These are phyloP conservation scores for Suillus fuscotomentosus DNA, from an alignment of 768 basidiomycete genomes.

Conservation along the genomic window DNA sequence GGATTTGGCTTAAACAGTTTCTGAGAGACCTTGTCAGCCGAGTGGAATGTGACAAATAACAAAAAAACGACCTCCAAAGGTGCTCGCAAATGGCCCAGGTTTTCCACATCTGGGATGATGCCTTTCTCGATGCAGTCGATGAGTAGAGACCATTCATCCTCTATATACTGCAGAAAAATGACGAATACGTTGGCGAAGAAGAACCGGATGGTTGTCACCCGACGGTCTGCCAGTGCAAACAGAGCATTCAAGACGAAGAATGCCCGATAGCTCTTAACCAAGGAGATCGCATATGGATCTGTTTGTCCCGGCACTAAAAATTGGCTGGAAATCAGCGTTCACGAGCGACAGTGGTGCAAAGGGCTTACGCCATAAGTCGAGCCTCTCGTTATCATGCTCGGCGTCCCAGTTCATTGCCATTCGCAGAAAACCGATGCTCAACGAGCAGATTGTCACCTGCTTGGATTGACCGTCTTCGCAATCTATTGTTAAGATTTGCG, in stretches of 20 bases:
- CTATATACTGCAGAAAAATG: conserved; percentile 7
- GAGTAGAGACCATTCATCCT: conserved; percentile 8
- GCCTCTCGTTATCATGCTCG: background rate
- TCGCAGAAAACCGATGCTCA: background rate
- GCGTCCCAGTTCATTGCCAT: background rate
- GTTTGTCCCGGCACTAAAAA: conserved; percentile 15
- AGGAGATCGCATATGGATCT: conserved; percentile 20
- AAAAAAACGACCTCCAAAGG: conserved; percentile 4
- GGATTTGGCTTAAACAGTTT: conserved; percentile 6
- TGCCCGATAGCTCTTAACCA: conserved; percentile 12
- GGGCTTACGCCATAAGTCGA: background rate
- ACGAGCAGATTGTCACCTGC: background rate
- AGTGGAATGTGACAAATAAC: background rate
- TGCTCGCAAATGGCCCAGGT: background rate
- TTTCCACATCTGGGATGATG: conserved; percentile 7
- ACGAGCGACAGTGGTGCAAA: background rate
- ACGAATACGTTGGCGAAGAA: conserved; percentile 3
- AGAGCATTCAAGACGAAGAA: conserved; percentile 12
- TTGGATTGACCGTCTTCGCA: background rate
- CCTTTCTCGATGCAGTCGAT: conserved; percentile 8
- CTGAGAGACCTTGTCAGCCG: background rate
- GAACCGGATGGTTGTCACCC: conserved; percentile 2
- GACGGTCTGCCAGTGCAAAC: conserved; percentile 6
- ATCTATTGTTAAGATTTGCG: background rate
- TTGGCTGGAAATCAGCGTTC: background rate